Evolutionary conservation across 495 filamentous ascomycete genomes (phyloP), one percentile per base, ranked within the genome.

Genomic region (Amniculicola lignicola): DNA sequence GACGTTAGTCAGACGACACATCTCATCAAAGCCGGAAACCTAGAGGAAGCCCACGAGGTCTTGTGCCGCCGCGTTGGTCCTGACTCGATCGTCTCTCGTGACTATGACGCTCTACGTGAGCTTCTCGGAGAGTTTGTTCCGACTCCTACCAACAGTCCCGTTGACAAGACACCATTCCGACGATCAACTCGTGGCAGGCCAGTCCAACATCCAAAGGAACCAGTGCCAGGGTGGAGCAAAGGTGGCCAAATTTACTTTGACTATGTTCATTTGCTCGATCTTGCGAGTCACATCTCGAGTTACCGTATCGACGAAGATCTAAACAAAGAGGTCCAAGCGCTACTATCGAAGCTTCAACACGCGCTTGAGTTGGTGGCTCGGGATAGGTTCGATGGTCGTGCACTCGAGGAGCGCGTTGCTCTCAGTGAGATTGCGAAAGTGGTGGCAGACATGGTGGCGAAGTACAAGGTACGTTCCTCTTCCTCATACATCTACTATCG

Each of bases 201-300:
- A 9, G 37, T 6, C 11, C 7, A 7, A 7, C 29, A n/a, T 7
- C 37, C 37, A 73, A 77, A 46, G 42, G 49, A 61, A n/a, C 35
- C 33, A 5, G 60, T 75, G 2, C 66, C 70, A 15, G 75, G 81
- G 18, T 97, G 93, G 93, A 77, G 83, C 22, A 69, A 77, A 18
- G 90, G 88, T 12, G 92, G 89, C 10, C 79, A 83, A 45, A 80
- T 96, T 15, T 96, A 95, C 61, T 79, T 85, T 41, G 85, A 92
- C 51, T 96, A 86, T 70, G 75, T 94, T 18, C 76, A 82, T 27
- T 72, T 93, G 19, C 53, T 78, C 43, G 66, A 74, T 33, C 69
- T 74, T 19, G 29, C 29, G n/a, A 7, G 7, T 46, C 27, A 57
- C 19, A 36, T 25, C 54, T 50, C 38, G 58, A 72, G 60, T 48